Conservation (phyloP, 352 stramenopile genomes). For the Blastocystis hominis region DNA sequence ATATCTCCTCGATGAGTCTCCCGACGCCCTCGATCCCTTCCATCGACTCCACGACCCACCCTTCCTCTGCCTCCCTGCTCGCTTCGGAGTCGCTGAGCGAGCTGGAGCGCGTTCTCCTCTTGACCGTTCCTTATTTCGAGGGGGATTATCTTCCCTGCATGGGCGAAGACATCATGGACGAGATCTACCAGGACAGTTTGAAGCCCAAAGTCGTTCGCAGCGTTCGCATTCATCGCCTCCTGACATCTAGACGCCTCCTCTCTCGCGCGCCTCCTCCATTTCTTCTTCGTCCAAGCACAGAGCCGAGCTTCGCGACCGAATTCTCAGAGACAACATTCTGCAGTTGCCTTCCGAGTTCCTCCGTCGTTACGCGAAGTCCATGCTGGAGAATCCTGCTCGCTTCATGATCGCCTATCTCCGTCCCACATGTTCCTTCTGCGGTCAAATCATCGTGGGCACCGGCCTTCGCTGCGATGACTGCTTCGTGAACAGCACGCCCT, state of each 20-base stretch:
- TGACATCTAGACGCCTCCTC: neutral
- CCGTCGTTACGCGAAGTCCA: slow-evolving; percentile 24
- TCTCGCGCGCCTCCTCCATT: neutral
- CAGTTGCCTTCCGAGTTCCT: slow-evolving; percentile 29
- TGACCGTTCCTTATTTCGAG: slow-evolving; percentile 31
- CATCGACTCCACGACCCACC: neutral
- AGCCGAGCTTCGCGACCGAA: neutral
- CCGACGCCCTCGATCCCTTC: neutral
- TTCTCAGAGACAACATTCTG: slow-evolving; percentile 8
- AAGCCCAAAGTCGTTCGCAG: neutral
- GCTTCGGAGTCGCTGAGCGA: neutral
- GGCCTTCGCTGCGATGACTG: slow-evolving; percentile 9
- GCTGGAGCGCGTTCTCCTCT: neutral
- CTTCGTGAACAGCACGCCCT: neutral
- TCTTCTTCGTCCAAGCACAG: neutral
- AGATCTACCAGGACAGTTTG: slow-evolving; percentile 30
- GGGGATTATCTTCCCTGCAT: slow-evolving; percentile 35
- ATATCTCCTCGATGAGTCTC: neutral
- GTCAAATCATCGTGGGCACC: neutral
- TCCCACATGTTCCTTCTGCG: slow-evolving; percentile 16
- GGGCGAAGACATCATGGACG: slow-evolving; percentile 14
- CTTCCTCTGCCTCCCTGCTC: neutral
- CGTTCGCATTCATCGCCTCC: neutral
- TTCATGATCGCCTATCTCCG: slow-evolving; percentile 45
- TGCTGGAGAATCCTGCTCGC: slow-evolving; percentile 36